These are phyloP conservation scores for Coemansia sp. DNA, from an alignment of 192 early-diverging fungal species.

Conservation along the genomic window DNA sequence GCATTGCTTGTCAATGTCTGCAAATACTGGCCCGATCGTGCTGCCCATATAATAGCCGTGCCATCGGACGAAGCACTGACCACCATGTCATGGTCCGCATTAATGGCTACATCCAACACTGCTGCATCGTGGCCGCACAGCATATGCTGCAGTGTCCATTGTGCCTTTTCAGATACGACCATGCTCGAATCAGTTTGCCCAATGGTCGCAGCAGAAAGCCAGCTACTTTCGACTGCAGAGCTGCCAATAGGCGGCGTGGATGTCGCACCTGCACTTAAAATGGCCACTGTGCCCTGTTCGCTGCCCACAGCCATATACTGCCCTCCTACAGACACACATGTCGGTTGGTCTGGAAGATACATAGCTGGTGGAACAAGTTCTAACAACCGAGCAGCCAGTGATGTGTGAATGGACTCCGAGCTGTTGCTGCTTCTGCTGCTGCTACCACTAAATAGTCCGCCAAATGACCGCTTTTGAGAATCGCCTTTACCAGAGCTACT, in stretches of 20 bases:
- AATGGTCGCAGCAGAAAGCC: neutral
- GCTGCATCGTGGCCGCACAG: constrained; percentile 38
- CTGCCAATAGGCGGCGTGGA: too few relatives aligned
- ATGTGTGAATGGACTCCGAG: neutral
- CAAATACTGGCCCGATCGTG: constrained; percentile 29
- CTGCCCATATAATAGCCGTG: constrained; percentile 34
- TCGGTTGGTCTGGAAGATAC: constrained; percentile 29
- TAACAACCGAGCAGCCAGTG: constrained; percentile 36
- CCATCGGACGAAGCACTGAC: constrained; percentile 42
- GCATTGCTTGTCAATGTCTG: constrained; percentile 9
- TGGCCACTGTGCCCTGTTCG: constrained; percentile 22
- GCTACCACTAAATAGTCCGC: constrained; percentile 28
- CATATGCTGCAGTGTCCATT: constrained; percentile 26
- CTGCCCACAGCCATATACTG: constrained; percentile 22
- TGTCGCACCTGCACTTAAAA: constrained; percentile 27
- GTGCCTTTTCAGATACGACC: constrained; percentile 5
- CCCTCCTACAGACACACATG: constrained; percentile 22
- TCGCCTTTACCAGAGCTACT: neutral
- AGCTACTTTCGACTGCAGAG: neutral
- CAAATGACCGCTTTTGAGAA: constrained; percentile 20
- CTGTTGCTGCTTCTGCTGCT: constrained; percentile 3
- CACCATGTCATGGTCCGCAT: constrained; percentile 31
- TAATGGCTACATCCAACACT: constrained; percentile 33
- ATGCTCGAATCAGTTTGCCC: constrained; percentile 8
- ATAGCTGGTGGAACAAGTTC: constrained; percentile 17